These are phyloP conservation scores for Boletus sp. DNA, from an alignment of 1,284 basidiomycete genomes.

Conservation along the genomic window DNA sequence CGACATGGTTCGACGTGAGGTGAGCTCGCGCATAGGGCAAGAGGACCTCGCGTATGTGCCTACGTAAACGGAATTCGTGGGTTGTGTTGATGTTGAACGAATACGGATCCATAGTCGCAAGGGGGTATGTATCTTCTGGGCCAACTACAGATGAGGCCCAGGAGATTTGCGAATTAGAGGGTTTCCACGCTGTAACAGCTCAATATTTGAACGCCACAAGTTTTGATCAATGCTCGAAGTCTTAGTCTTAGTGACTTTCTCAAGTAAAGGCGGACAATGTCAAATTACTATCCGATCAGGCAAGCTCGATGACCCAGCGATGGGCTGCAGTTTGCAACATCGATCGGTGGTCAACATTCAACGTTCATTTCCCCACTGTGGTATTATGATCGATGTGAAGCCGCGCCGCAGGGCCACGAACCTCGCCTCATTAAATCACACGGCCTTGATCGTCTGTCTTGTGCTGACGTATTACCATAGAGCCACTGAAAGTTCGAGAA, in stretches of 20 bases:
- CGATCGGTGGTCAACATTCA: conserved; percentile 1
- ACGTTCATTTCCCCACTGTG: not conserved
- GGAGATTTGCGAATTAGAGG: too few species aligned
- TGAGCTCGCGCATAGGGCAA: conserved; percentile 51
- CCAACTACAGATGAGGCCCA: too few species aligned
- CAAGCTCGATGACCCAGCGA: not conserved
- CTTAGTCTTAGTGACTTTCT: not conserved
- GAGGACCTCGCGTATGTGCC: conserved; percentile 51
- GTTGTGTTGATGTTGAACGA: conserved; percentile 20
- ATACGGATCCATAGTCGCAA: conserved; percentile 16
- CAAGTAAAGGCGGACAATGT: not conserved
- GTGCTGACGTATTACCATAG: conserved; percentile 7
- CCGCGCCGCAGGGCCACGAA: conserved; percentile 1
- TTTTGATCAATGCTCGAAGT: not conserved
- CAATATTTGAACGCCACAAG: conserved; percentile 2
- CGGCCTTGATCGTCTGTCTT: not conserved
- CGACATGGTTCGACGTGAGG: conserved; percentile 51
- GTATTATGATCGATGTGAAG: conserved; percentile 1
- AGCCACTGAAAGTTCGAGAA: conserved; percentile 2
- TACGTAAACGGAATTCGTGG: conserved; percentile 35
- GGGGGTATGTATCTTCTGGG: too few species aligned
- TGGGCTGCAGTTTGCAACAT: conserved; percentile 1
- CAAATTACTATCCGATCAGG: not conserved
- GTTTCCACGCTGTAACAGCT: conserved; percentile 7
- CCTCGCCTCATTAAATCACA: conserved; percentile 13